phyloP scores from a whole-genome alignment of 2,329 filamentous ascomycete genomes.

The Cladosporium cucumerinum region DNA sequence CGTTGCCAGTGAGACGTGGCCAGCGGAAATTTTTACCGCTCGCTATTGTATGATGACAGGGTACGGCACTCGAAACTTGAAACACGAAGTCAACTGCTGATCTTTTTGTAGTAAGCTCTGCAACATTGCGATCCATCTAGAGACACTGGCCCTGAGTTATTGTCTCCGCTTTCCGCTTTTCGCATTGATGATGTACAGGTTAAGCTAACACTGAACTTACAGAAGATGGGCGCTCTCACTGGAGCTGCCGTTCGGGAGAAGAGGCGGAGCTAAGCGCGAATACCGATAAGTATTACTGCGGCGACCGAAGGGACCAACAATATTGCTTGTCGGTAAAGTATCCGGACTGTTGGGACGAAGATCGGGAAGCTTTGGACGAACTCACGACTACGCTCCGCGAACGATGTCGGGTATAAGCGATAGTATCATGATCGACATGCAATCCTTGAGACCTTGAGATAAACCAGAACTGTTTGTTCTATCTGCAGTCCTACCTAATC shows the following conservation, averaged over 20 bases:
- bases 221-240: not conserved
- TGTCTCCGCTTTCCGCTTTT: no score
- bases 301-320: not conserved
- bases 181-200: no score
- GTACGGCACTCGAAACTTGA: not conserved
- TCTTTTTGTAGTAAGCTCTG: not conserved
- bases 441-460: not conserved
- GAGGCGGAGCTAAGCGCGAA: not conserved
- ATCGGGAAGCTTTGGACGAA: conserved; percentile 5
- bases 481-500: not conserved
- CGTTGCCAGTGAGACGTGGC: not conserved
- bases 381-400: not conserved
- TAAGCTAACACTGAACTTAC: not conserved
- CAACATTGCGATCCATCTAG: not conserved
- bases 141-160: not conserved
- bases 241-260: not conserved
- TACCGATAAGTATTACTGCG: not conserved
- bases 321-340: not conserved
- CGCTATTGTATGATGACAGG: not conserved
- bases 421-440: not conserved
- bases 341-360: conserved; percentile 4
- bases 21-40: not conserved
- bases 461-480: not conserved
- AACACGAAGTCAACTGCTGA: not conserved
- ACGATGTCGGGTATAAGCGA: not conserved